Conservation (phyloP, 208 protist species). For the Leishmania major region DNA sequence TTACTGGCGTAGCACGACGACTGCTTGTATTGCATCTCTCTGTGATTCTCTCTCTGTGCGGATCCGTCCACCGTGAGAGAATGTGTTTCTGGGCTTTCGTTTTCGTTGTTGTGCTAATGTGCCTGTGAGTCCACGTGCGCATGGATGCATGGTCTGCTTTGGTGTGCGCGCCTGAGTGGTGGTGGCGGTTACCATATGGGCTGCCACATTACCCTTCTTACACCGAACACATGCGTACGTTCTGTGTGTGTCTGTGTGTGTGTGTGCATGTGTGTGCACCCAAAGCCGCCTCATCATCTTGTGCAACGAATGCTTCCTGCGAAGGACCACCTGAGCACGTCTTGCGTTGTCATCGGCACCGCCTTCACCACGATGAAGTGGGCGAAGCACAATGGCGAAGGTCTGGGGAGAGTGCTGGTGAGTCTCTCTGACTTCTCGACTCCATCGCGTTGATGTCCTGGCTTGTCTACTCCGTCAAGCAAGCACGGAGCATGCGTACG, state of each 20-base stretch:
- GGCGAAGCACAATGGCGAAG: background rate
- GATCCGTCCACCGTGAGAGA: background rate
- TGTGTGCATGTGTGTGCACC: background rate
- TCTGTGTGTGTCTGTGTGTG: background rate
- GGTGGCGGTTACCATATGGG: background rate
- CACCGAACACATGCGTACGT: background rate
- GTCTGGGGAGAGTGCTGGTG: background rate
- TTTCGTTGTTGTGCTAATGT: background rate
- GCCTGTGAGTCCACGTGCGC: background rate
- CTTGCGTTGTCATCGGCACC: background rate
- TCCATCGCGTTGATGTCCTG: background rate
- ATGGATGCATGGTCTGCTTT: background rate
- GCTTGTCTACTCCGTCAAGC: background rate
- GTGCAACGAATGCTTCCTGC: background rate
- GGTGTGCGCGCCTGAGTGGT: background rate
- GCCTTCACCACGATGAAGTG: background rate
- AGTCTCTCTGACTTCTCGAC: background rate
- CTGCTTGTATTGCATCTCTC: background rate
- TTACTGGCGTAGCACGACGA: background rate
- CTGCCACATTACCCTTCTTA: background rate
- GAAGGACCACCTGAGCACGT: background rate
- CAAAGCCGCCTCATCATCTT: background rate
- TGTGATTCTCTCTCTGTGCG: background rate
- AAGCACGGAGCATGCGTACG: background rate
- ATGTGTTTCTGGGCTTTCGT: background rate